These are phyloP conservation scores for Gossypium anomalum DNA, from an alignment of 345 rosid genomes.

Conservation along the genomic window DNA sequence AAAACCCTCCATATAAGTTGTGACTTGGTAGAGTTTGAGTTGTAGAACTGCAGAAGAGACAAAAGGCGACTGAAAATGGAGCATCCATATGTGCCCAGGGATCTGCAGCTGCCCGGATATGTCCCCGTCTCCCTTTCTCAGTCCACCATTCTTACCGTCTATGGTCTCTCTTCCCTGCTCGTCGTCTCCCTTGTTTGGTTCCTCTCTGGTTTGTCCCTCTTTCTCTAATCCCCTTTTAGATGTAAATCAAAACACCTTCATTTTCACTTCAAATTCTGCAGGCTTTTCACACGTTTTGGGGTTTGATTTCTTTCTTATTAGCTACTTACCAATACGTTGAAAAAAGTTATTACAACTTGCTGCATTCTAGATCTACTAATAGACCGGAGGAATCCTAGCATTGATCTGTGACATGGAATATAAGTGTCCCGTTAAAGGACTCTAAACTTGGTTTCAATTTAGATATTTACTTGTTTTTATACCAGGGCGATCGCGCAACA, in stretches of 20 bases:
- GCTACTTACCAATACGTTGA: neutral
- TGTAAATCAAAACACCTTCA: neutral
- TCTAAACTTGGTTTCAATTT: neutral
- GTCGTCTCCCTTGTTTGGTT: slow-evolving; percentile 58
- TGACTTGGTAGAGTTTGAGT: too few species aligned
- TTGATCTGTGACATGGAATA: neutral
- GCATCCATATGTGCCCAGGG: slow-evolving; percentile 83
- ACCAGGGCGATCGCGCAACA: slow-evolving; percentile 42
- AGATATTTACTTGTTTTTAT: neutral
- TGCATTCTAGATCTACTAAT: neutral
- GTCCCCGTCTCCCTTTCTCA: slow-evolving; percentile 56
- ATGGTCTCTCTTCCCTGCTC: slow-evolving; percentile 40
- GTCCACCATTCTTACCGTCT: slow-evolving; percentile 53
- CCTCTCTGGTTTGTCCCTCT: slow-evolving; percentile 50
- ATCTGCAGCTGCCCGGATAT: slow-evolving; percentile 61
- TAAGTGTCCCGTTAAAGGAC: neutral
- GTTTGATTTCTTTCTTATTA: neutral
- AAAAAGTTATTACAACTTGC: neutral
- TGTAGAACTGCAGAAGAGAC: too few species aligned
- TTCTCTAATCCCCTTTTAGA: neutral
- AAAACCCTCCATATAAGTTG: too few species aligned
- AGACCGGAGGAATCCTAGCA: neutral
- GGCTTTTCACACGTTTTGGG: neutral
- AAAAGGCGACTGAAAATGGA: slow-evolving; percentile 1
- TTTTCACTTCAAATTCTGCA: neutral